Evolutionary conservation across 2,329 filamentous ascomycete species (phyloP), one percentile per base, ranked within the genome.

Genomic region (Teratosphaeria gauchensis): DNA sequence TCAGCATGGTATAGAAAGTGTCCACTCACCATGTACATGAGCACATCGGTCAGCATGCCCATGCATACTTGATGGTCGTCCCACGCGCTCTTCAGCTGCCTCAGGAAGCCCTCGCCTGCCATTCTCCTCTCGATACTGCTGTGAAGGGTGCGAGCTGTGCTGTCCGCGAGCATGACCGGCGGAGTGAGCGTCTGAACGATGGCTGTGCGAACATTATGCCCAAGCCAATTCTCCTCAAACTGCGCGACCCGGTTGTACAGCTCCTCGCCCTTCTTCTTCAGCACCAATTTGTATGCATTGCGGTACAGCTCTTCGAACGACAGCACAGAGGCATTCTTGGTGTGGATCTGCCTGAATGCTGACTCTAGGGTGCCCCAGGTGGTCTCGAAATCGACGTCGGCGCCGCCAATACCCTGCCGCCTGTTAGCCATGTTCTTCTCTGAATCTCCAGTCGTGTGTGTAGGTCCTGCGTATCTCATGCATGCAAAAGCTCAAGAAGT

Each of bases 301-400:
- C 94, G 88, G 75, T 99, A 99, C 0, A 99, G 83, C 69, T 95
- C 88, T 73, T 99, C 94, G 76, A 96, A 99, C 0, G 92, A 96
- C 2, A 99, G 83, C 16, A 82, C 81, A 9, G 91, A 95, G 61
- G 91, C 91, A 72, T 95, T 94, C 72, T 95, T 92, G 59, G 85
- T 88, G 76, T 97, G 92, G 55, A 99, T 97, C 70, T 96, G 89
- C 58, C 79, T 80, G 56, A 99, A 83, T 3, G 92, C 91, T 54
- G 85, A 82, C 53, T 85, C 80, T 7, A 99, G 83, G 52, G 85
- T 84, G 14, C 80, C 78, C 94, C 94, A 99, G 66, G 86, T 89
- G 2, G 83, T 79, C n/a, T 96, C 89, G 70, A 96, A 96, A 64
- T 95, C 90, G 66, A 88, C 80, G 9, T 81, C 79, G 64, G 87